A percentile compares a stretch with the other conserved stretches of the same genome.
These are phyloP conservation scores for Globisporangium lucens DNA, from an alignment of 352 stramenopile species.

Conservation along the genomic window DNA sequence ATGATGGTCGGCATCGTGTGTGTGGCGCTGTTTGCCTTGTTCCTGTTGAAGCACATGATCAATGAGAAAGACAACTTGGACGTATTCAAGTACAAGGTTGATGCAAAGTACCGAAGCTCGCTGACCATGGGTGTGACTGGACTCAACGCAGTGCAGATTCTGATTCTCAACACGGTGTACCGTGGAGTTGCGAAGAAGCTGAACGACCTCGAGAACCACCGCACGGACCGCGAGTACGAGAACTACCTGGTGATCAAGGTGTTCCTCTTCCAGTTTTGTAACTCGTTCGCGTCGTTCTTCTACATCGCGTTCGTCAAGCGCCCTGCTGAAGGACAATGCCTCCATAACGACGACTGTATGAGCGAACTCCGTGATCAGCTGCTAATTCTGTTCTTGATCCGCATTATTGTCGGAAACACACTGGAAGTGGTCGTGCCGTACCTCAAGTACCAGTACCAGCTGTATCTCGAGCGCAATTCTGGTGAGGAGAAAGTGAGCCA, in stretches of 20 bases:
- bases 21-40: constrained; percentile 64
- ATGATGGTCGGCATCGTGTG: constrained; percentile 76
- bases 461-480: constrained; percentile 48
- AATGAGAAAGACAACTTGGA: constrained; percentile 44
- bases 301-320: constrained; percentile 90
- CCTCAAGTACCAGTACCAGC: constrained; percentile 70
- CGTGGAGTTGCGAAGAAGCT: constrained; percentile 88
- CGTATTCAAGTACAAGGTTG: constrained; percentile 24
- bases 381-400: constrained; percentile 90
- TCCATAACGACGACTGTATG: constrained; percentile 75
- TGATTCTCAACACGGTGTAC: constrained; percentile 93
- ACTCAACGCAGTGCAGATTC: constrained; percentile 88
- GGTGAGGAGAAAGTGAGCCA: constrained; percentile 36
- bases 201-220: constrained; percentile 94
- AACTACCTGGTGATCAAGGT: constrained; percentile 97
- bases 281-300: constrained; percentile 97
- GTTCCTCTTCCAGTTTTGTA: constrained; percentile 98
- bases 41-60: constrained; percentile 70
- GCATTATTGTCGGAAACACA: constrained; percentile 91
- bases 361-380: constrained; percentile 89
- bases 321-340: constrained; percentile 62
- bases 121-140: constrained; percentile 53
- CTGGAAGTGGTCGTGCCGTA: constrained; percentile 86
- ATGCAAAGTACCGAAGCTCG: constrained; percentile 34
- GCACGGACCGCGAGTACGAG: constrained; percentile 86